Percentiles rank a stretch among this genome's conserved stretches.
Conservation (phyloP, 768 basidiomycete genomes). For the Boletus fagicola region DNA sequence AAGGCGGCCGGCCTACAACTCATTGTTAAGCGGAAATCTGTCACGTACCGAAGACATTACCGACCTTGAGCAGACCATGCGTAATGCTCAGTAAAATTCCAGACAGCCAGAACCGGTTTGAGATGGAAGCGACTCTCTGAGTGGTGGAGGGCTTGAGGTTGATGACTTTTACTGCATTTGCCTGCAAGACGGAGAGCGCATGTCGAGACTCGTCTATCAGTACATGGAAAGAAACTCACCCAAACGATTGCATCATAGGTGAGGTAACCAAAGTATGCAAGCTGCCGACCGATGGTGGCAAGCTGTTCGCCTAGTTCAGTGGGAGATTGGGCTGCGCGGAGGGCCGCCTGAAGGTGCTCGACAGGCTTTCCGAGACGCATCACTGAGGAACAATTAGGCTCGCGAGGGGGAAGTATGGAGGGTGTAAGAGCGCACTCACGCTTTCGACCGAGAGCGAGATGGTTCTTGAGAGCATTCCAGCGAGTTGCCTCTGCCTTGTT, state of each 20-base stretch:
- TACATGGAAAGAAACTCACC: conserved; percentile 47
- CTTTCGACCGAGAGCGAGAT: conserved; percentile 83
- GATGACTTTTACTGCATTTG: conserved; percentile 65
- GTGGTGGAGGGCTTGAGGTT: conserved; percentile 58
- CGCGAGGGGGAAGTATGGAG: not conserved
- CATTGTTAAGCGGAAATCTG: not conserved
- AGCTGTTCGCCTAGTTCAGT: conserved; percentile 68
- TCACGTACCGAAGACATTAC: not conserved
- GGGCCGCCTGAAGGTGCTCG: conserved; percentile 89
- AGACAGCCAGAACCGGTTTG: conserved; percentile 85
- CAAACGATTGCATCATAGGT: conserved; percentile 80
- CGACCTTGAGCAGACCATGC: conserved; percentile 67
- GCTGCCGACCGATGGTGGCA: conserved; percentile 75
- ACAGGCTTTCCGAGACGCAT: conserved; percentile 91
- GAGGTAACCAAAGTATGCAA: conserved; percentile 88
- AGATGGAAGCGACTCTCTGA: conserved; percentile 56
- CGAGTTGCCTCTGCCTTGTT: conserved; percentile 67
- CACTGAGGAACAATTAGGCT: conserved; percentile 46
- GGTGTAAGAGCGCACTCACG: conserved; percentile 40
- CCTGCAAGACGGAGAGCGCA: conserved; percentile 37
- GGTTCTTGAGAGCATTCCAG: conserved; percentile 83
- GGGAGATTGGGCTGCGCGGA: conserved; percentile 60
- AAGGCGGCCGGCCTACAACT: conserved; percentile 54
- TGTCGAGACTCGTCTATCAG: not conserved
- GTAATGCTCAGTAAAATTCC: conserved; percentile 81